A percentile compares a stretch with the other conserved stretches of the same genome.
Evolutionary conservation across 495 filamentous ascomycete species (phyloP).

Genomic region (Glonium stellatum): DNA sequence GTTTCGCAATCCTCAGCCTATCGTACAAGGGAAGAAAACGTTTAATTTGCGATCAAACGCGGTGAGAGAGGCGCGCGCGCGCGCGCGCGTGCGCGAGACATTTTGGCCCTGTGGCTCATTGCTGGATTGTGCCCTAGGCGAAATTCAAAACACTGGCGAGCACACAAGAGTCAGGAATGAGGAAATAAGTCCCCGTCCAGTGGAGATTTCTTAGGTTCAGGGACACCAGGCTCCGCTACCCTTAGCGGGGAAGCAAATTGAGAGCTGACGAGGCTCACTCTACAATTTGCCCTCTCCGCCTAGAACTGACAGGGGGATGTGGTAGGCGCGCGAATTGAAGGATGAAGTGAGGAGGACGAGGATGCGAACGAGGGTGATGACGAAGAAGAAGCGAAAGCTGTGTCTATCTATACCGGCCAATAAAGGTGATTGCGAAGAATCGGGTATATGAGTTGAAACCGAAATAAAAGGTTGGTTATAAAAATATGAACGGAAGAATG

Average conservation of each 20-base stretch:
- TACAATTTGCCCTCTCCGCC: not conserved
- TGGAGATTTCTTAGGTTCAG: not conserved
- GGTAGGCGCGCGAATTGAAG: not conserved
- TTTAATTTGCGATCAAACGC: too few relatives aligned
- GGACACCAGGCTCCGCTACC: not conserved
- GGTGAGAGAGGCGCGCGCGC: too few relatives aligned
- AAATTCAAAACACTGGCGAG: too few relatives aligned
- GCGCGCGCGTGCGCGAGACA: too few relatives aligned
- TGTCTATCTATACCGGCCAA: slow-evolving; percentile 23
- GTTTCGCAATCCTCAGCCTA: too few relatives aligned
- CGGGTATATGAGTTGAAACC: slow-evolving; percentile 13
- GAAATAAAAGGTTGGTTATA: slow-evolving; percentile 11
- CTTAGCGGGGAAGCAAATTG: too few relatives aligned
- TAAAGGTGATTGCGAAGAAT: slow-evolving; percentile 10
- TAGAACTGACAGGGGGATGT: too few relatives aligned
- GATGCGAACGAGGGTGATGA: too few relatives aligned
- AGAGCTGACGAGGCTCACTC: not conserved
- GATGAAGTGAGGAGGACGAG: not conserved
- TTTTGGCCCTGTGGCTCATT: too few relatives aligned
- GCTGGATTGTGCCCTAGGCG: too few relatives aligned
- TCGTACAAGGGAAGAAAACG: too few relatives aligned
- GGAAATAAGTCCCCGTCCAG: not conserved
- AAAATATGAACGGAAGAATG: slow-evolving; percentile 6
- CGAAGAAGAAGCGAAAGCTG: not conserved
- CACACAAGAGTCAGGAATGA: too few relatives aligned